Base-by-base conservation (phyloP, 306 rosid species). In the Quercus bicolor region DNA sequence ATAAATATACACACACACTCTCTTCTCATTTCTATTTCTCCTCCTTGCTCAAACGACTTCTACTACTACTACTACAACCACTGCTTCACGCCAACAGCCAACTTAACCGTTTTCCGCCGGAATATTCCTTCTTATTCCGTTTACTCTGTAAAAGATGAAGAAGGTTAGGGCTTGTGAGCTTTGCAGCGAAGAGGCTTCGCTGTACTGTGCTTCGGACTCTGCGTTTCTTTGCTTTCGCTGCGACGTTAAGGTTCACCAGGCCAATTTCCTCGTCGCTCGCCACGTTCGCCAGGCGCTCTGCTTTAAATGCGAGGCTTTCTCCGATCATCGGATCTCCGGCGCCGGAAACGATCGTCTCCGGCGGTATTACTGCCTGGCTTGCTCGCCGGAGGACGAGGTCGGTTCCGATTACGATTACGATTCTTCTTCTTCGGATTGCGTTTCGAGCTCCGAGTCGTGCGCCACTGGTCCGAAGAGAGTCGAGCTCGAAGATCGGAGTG, bases 181-280 rank as follows among this genome's bases (percentile, higher is more conserved):
- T 29, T 85, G 88, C 75, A 15, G 16, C 6, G 9, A 59, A 5
- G 68, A 66, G 16, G 88, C 88, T 3, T n/a, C 68, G 2, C 59
- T 85, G 54, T 81, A 78, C 78, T 85, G 88, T 59, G 20, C 70
- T 18, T 64, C 88, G 2, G 88, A 85, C 53, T 26, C 82, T 6
- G 88, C 88, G 26, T 81, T 81, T 68, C 85, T 85, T 21, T 85
- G 88, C 86, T 26, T 24, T 26, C 40, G 4, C 37, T 82, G 88
- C 79, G 88, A 85, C 59, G 68, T 74, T 23, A 33, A 20, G 16
- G 86, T 85, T 45, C 88, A 85, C 56, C 28, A 21, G 20, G 88
- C 86, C n/a, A 85, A 85, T 75, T 85, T 85, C 62, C 79, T 85
- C 45, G 88, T 85, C 8, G 85, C 86, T 20, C 86, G 84, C 48